These are phyloP conservation scores for Sphagnum fallax DNA, from an alignment of 228 moss, liverwort and hornwort genomes.

Conservation along the genomic window DNA sequence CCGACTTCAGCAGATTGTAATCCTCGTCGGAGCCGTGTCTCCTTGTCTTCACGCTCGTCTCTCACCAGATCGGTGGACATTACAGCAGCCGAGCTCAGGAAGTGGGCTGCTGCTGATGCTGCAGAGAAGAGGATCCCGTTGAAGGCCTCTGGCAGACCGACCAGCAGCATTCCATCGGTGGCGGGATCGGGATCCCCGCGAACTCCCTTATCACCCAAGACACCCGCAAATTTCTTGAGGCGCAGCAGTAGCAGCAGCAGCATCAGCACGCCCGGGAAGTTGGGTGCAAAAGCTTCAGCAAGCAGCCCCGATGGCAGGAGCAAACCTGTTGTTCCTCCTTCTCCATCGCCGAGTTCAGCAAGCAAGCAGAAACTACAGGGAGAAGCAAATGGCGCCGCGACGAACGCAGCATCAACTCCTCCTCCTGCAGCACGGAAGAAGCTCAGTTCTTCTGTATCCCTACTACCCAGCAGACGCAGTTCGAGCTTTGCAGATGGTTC, in stretches of 20 bases:
- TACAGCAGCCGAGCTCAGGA: constrained; percentile 49
- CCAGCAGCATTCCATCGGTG: constrained; percentile 8
- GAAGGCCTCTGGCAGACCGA: too few relatives aligned
- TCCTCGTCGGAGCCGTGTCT: too few relatives aligned
- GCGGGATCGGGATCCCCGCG: neutral
- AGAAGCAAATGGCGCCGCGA: constrained; percentile 14
- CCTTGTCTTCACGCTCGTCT: constrained; percentile 12
- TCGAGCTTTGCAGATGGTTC: constrained; percentile 26
- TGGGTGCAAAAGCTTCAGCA: constrained; percentile 17
- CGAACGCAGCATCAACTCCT: neutral
- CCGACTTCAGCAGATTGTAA: constrained; percentile 9
- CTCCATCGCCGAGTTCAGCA: constrained; percentile 27
- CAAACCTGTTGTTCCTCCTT: constrained; percentile 3
- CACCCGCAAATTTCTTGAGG: constrained; percentile 8
- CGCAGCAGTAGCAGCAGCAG: constrained; percentile 6
- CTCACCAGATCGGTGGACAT: constrained; percentile 30
- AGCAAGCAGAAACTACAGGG: constrained; percentile 13
- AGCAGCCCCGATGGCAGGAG: neutral
- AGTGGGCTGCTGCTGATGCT: constrained; percentile 28
- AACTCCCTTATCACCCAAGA: constrained; percentile 4
- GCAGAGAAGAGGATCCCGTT: constrained; percentile 9
- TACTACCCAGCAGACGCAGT: constrained; percentile 18
- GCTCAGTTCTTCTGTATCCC: constrained; percentile 36
- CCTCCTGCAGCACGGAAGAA: constrained; percentile 24
- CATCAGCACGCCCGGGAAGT: constrained; percentile 12